Evolutionary conservation across 2,329 filamentous ascomycete genomes (phyloP), one percentile per base, ranked within the genome.

Genomic region (Claviceps sp.): DNA sequence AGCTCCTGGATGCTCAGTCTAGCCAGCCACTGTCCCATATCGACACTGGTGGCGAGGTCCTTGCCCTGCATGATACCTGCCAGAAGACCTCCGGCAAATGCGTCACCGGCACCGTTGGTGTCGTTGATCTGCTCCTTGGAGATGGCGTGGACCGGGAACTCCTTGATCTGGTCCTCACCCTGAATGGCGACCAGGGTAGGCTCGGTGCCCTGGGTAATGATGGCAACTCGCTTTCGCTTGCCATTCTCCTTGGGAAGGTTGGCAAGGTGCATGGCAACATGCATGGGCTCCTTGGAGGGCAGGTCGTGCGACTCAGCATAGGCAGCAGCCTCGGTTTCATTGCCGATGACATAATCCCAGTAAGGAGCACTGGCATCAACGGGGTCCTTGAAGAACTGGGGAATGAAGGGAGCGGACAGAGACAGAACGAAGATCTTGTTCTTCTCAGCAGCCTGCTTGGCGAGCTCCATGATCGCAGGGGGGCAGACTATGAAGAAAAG

Each of bases 11-110:
- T 91, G 77, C 89, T 93, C 64, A 95, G 76, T 65, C 85, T 85
- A 48, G 93, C 93, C 59, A 98, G 80, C 93, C 93, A 98, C 73
- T 96, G 90, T 58, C 93, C 93, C 79, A 93, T 87, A 68, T 96
- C 87, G 61, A 98, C 78, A 64, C 79, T 79, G 59, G 83, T 81
- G 62, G 86, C 83, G 49, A 98, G 77, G 51, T 81, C 68, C 75
- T 93, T 87, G 69, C 86, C 89, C 70, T 91, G 77, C 56, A 95
- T 84, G 57, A 97, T 76, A 65, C 90, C 93, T 50, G 93, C 93
- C 52, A 88, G 77, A 72, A 98, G 89, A 57, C 93, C 93, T 65
- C 89, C 93, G 54, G 93, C 91, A 64, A 98, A 98, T 50, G 93
- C 91, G 67, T 98, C 93, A 67, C 89, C 93, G 56, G 93, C 93